These are phyloP conservation scores for Candida tibetensis DNA, from an alignment of 805 yeast species.

Conservation along the genomic window DNA sequence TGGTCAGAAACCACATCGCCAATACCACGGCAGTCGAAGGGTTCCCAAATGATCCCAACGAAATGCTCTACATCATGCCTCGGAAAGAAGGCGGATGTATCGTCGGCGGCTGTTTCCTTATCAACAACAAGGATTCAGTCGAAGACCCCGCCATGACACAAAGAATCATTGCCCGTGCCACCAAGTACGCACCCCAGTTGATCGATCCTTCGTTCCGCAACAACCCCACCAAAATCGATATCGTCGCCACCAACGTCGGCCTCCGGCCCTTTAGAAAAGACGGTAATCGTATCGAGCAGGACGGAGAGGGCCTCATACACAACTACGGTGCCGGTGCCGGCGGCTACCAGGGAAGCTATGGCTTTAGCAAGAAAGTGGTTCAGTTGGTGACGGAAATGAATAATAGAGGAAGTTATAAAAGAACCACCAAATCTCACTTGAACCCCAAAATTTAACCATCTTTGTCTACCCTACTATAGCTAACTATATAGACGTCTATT, in stretches of 20 bases:
- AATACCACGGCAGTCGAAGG: slow-evolving; percentile 33
- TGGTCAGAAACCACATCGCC: slow-evolving; percentile 43
- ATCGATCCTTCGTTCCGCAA: slow-evolving; percentile 23
- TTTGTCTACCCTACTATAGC: too few species aligned
- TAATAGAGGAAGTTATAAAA: not conserved
- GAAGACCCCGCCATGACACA: slow-evolving; percentile 43
- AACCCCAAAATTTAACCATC: too few species aligned
- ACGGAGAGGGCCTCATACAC: slow-evolving; percentile 44
- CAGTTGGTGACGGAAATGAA: not conserved
- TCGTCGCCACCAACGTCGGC: slow-evolving; percentile 35
- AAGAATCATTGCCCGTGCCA: slow-evolving; percentile 48
- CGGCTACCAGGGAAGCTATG: slow-evolving; percentile 8
- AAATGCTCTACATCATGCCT: slow-evolving; percentile 61
- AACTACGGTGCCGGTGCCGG: slow-evolving; percentile 54
- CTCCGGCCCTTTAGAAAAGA: slow-evolving; percentile 37
- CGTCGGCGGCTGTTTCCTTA: slow-evolving; percentile 52
- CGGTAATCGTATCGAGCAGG: slow-evolving; percentile 35
- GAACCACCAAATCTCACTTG: too few species aligned
- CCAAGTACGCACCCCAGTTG: slow-evolving; percentile 38
- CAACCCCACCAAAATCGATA: slow-evolving; percentile 29
- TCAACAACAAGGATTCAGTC: slow-evolving; percentile 12
- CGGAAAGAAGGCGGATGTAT: slow-evolving; percentile 71
- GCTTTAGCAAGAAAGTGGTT: slow-evolving; percentile 1
- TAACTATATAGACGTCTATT: too few species aligned
- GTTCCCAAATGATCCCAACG: slow-evolving; percentile 34